Conservation (phyloP, 139 green algal species). For the Chara braunii region DNA sequence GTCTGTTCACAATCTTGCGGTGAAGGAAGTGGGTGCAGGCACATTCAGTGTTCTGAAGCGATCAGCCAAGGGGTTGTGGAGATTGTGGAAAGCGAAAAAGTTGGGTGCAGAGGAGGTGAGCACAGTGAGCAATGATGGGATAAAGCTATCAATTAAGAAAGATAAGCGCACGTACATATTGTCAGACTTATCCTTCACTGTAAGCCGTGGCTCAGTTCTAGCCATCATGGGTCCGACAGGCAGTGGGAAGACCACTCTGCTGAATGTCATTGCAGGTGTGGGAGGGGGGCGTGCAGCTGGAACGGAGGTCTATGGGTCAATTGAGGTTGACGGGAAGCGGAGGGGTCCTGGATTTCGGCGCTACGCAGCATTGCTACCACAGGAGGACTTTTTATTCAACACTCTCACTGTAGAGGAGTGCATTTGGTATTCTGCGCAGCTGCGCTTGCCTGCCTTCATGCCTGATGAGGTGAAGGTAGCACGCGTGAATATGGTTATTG, state of each 20-base stretch:
- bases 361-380: neutral
- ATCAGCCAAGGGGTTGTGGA: no score
- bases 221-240: neutral
- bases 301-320: neutral
- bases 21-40: no score
- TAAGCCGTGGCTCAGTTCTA: neutral
- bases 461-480: neutral
- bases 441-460: neutral
- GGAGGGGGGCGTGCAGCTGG: neutral
- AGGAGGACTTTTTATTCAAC: slow-evolving; percentile 1
- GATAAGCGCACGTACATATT: no score
- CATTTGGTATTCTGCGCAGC: neutral
- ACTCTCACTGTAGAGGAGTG: neutral
- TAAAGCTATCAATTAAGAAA: no score
- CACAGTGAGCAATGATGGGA: no score
- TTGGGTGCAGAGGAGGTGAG: no score
- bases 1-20: no score
- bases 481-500: neutral
- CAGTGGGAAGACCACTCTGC: neutral
- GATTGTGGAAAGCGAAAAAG: no score
- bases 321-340: neutral
- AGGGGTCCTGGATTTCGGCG: neutral
- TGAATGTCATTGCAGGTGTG: neutral
- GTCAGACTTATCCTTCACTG: no score
- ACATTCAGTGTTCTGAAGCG: no score